Base-by-base conservation (phyloP, 148 eudicot species). In the Fagopyrum homotropicum region DNA sequence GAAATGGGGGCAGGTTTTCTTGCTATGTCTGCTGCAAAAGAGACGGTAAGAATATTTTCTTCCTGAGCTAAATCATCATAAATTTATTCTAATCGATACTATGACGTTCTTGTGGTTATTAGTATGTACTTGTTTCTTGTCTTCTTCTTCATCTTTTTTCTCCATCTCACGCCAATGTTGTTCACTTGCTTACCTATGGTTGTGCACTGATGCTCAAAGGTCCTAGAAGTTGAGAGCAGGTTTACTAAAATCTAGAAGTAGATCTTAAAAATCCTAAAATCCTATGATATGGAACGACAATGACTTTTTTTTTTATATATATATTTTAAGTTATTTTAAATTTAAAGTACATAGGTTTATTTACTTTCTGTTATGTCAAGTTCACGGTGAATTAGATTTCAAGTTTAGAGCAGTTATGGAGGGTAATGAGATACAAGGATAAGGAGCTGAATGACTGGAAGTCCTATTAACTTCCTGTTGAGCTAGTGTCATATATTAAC, bases 11-110 rank as follows among this genome's bases (percentile, higher is more conserved):
- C 99, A 12, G 99, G 99, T 26, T 96, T 96, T 79, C 91, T 96
- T 77, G 99, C 99, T 7, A 90, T 96, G 98, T 96, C 99, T n/a
- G 99, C 98, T 45, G 99, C 99, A 3, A 96, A 96, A 92, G 99
- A 96, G 83, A 89, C 97, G 72, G 99, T 96, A 84, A 89, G 92
- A 43, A 73, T 50, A 50, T 75, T 59, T 57, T 78, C 74, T 71
- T 57, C 15, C 59, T 35, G 50, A 17, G 22, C 73, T 19, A 15
- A 15, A 40, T 68, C 44, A 16, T 35, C 12, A 5, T 29, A 68
- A 11, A 9, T 40, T 68, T 68, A 4, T 10, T 3, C 4, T 61
- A 8, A 35, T n/a, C 17, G 52, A 8, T 49, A 49, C 52, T 8
- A 7, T 49, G 52, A 7, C 12, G 52, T 8, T 49, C 52, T 49